Conservation (phyloP, 345 rosid genomes). For the Murraya koenigii region DNA sequence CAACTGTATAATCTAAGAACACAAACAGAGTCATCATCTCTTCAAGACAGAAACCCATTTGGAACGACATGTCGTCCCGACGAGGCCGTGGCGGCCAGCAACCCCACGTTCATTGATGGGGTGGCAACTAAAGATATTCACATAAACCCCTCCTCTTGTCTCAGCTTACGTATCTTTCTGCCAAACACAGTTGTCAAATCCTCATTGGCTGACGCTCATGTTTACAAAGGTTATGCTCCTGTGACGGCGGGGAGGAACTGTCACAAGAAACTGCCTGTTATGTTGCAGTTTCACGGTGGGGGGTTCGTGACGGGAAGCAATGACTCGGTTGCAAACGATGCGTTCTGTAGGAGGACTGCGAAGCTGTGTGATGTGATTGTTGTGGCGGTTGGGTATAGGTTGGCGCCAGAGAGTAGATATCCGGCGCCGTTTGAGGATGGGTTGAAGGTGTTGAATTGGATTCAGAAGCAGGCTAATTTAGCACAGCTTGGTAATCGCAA, state of each 20-base stretch:
- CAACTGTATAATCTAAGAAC: conserved; percentile 34
- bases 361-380: conserved; percentile 77
- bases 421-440: conserved; percentile 92
- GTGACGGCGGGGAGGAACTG: conserved; percentile 16
- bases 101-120: conserved; percentile 58
- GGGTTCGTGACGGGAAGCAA: conserved; percentile 83
- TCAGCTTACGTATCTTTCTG: conserved; percentile 64
- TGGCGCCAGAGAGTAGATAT: conserved; percentile 76
- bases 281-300: conserved; percentile 96
- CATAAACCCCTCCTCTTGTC: conserved; percentile 61
- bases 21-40: conserved; percentile 18
- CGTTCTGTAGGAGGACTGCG: conserved; percentile 69
- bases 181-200: conserved; percentile 47
- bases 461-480: conserved; percentile 73
- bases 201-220: conserved; percentile 14
- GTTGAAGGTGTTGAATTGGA: conserved; percentile 73
- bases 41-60: conserved; percentile 32
- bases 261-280: conserved; percentile 63
- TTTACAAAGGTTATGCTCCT: conserved; percentile 69
- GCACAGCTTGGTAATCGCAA: conserved; percentile 45
- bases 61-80: conserved; percentile 59
- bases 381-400: conserved; percentile 80
- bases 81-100: conserved; percentile 43
- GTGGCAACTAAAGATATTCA: conserved; percentile 78
- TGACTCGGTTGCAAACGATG: conserved; percentile 59